phyloP scores from a whole-genome alignment of 2,329 filamentous ascomycete species.

The Trichoderma sp. region DNA sequence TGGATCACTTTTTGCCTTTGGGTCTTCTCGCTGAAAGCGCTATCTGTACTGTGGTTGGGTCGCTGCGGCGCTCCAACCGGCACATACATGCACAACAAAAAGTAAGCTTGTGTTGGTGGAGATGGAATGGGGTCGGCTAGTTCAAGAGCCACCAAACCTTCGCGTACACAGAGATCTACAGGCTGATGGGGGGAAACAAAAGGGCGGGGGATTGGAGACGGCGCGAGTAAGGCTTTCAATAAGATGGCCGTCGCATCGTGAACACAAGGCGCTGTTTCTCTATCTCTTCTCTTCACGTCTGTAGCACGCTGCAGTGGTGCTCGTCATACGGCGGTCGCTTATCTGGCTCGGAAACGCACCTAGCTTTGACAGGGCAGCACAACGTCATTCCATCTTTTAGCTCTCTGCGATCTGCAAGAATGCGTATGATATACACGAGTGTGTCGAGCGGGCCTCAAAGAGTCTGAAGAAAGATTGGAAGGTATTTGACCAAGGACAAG shows the following conservation, averaged over 20 bases:
- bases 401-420: conserved; percentile 7
- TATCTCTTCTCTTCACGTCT: neutral
- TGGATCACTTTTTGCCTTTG: neutral
- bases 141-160: conserved; percentile 10
- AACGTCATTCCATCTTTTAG: conserved; percentile 9
- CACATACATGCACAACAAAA: neutral
- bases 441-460: neutral
- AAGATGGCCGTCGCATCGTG: neutral
- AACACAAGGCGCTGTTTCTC: neutral
- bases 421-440: neutral
- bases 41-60: conserved; percentile 9
- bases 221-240: neutral
- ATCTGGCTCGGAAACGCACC: neutral
- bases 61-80: neutral
- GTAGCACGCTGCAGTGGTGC: neutral
- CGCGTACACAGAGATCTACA: neutral
- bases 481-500: neutral
- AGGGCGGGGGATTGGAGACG: neutral
- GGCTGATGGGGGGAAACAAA: neutral
- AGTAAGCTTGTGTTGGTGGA: conserved; percentile 17
- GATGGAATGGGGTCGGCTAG: neutral
- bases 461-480: neutral
- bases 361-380: neutral
- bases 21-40: neutral
- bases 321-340: conserved; percentile 16